phyloP scores from a whole-genome alignment of 805 yeast species.

The Sugiyamaella smithiae region DNA sequence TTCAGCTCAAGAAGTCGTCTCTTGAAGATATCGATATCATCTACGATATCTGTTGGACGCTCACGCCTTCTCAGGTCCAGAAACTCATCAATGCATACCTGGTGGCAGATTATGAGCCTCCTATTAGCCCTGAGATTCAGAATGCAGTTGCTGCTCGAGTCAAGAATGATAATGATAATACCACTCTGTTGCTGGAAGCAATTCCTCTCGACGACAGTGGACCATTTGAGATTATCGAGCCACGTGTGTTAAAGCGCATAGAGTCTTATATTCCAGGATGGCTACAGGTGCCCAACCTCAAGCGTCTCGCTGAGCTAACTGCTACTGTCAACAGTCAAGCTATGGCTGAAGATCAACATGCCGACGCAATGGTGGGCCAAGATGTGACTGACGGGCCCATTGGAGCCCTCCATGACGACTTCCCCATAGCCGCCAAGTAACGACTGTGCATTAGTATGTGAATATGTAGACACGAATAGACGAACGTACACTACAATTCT shows the following conservation, averaged over 20 bases:
- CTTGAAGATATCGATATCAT: slow-evolving; percentile 86
- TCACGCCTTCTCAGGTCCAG: slow-evolving; percentile 94
- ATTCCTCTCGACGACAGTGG: slow-evolving; percentile 39
- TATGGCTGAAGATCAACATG: background rate
- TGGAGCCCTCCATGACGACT: slow-evolving; percentile 5
- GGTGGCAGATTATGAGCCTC: slow-evolving; percentile 92
- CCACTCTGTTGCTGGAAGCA: slow-evolving; percentile 39
- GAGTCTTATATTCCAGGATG: slow-evolving; percentile 85
- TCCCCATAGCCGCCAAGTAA: slow-evolving; percentile 9
- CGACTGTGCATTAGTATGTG: slow-evolving; percentile 4
- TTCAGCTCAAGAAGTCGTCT: slow-evolving; percentile 88
- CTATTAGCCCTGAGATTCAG: slow-evolving; percentile 77
- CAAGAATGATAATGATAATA: slow-evolving; percentile 36
- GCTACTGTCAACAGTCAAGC: slow-evolving; percentile 27
- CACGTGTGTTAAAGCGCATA: slow-evolving; percentile 68
- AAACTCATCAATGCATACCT: slow-evolving; percentile 84
- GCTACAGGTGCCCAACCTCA: slow-evolving; percentile 83
- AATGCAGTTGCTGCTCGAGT: slow-evolving; percentile 62
- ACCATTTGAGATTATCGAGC: slow-evolving; percentile 40
- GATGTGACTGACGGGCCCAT: slow-evolving; percentile 7
- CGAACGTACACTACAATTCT: background rate
- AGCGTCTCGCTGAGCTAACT: slow-evolving; percentile 77
- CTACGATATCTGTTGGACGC: slow-evolving; percentile 90
- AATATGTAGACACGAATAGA: slow-evolving; percentile 4
- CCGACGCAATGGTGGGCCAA: slow-evolving; percentile 4